Evolutionary conservation across 2,329 filamentous ascomycete genomes (phyloP).

Genomic region (Clarireedia paspali): DNA sequence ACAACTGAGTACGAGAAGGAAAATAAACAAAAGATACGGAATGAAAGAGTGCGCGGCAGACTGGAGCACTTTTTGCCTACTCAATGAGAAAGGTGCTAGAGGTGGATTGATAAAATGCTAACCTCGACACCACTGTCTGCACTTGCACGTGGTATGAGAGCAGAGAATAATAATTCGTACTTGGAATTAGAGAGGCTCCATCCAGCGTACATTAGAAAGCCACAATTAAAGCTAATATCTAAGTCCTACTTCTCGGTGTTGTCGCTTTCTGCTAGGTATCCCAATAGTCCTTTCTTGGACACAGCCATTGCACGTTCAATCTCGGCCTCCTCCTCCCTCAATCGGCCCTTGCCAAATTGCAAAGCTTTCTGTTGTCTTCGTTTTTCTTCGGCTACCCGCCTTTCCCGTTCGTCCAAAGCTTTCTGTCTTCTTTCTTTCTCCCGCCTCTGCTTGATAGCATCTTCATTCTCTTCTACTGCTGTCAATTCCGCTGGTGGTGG

Average conservation of each 20-base stretch:
- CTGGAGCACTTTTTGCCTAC: no score
- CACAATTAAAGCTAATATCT: no score
- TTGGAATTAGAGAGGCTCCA: no score
- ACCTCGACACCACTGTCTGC: no score
- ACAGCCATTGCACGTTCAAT: slow-evolving; percentile 62
- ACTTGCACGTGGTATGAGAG: no score
- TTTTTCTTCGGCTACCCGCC: slow-evolving; percentile 55
- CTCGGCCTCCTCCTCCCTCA: slow-evolving; percentile 61
- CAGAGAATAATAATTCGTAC: no score
- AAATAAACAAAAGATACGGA: no score
- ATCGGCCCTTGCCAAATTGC: slow-evolving; percentile 49
- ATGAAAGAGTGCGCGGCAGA: no score
- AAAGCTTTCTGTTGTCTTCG: slow-evolving; percentile 50
- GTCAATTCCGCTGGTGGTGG: slow-evolving; percentile 46
- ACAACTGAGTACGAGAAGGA: no score
- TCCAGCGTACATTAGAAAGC: no score
- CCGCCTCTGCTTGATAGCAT: slow-evolving; percentile 42
- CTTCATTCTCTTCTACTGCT: slow-evolving; percentile 41
- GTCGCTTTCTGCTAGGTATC: slow-evolving; percentile 40
- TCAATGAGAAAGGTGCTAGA: no score
- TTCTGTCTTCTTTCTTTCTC: slow-evolving; percentile 53
- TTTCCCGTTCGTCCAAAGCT: slow-evolving; percentile 59
- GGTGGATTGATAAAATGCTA: no score
- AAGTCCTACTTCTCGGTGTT: not conserved
- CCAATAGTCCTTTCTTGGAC: slow-evolving; percentile 56